Evolutionary conservation across 306 rosid species (phyloP), one percentile per base, ranked within the genome.

Genomic region (Prunus fruticosa): DNA sequence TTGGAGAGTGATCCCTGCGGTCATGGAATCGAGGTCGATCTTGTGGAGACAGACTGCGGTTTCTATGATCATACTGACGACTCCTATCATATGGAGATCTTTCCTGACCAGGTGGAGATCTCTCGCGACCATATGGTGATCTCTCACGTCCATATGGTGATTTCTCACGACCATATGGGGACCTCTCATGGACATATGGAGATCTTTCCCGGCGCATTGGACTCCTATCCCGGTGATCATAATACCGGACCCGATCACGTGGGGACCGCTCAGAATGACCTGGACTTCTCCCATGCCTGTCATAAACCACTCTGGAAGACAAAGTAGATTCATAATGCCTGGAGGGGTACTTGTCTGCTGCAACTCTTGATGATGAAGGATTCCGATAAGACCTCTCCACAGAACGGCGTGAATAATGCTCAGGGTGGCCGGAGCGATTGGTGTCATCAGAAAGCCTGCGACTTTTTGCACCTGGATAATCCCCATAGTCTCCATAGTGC

Each of bases 221-320:
- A 79, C 92, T 89, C 28, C 88, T 81, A 61, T 88, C 97, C 71
- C 89, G 86, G 63, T 91, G 85, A 81, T 93, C 97, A 79, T 87
- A 86, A 84, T 84, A 85, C 74, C 91, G 86, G 50, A 78, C 71
- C 77, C 91, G 79, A 56, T 92, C 99, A 23, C 81, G 93, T 45
- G 98, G 97, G 74, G 98, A 95, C 73, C 93, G 75, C 71, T 95
- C 99, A 79, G 89, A 80, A 87, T 85, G 96, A 76, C 79, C 93
- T 80, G 98, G 98, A 80, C 97, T 92, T 75, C 86, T 87, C 22
- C 89, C 98, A 89, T 87, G 92, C 85, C 93, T 86, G 57, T 92
- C 95, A 82, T 83, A 88, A 74, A 79, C 87, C 67, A 82, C 84
- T 76, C 97, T 93, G 43, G 83, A 25, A 66, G 97, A 77, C 62